These are phyloP conservation scores for Aspergillus sp. DNA, from an alignment of 2,329 filamentous ascomycete species.

Conservation along the genomic window DNA sequence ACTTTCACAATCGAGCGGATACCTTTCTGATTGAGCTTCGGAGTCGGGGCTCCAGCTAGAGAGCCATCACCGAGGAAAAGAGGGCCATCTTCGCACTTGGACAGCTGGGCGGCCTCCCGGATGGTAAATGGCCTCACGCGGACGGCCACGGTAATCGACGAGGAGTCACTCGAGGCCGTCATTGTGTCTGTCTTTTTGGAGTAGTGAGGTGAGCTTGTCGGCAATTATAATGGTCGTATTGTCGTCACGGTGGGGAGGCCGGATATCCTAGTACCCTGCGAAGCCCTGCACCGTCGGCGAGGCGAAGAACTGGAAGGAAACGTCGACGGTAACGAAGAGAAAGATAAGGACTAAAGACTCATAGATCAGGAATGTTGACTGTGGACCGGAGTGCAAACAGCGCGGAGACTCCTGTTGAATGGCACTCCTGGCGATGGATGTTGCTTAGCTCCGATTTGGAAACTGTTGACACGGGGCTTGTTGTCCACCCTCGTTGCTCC, in stretches of 20 bases:
- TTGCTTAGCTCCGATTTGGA: conserved; percentile 12
- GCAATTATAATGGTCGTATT: conserved; percentile 3
- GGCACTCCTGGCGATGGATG: conserved; percentile 5
- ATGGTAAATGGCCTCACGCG: conserved; percentile 71
- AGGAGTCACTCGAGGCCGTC: conserved; percentile 45
- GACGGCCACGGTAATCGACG: conserved; percentile 54
- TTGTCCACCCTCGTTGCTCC: conserved; percentile 32
- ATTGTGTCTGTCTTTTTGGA: conserved; percentile 28
- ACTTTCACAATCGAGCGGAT: conserved; percentile 93
- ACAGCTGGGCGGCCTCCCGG: conserved; percentile 88
- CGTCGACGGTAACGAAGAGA: conserved; percentile 9
- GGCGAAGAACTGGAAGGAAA: conserved; percentile 9
- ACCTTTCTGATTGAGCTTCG: conserved; percentile 81
- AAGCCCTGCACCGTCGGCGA: conserved; percentile 20
- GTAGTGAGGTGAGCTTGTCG: conserved; percentile 15
- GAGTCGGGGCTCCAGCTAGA: conserved; percentile 78
- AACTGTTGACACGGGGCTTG: conserved; percentile 25
- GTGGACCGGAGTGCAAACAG: conserved; percentile 25
- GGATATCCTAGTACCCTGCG: conserved; percentile 17
- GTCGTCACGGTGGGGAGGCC: conserved; percentile 13
- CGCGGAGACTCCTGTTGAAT: conserved; percentile 15
- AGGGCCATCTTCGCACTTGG: conserved; percentile 73
- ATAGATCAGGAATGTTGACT: conserved; percentile 26
- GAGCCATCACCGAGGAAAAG: conserved; percentile 97
- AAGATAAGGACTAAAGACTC: conserved; percentile 13